Base-by-base conservation (phyloP, 768 basidiomycete genomes). In the Leccinum rimulosum region DNA sequence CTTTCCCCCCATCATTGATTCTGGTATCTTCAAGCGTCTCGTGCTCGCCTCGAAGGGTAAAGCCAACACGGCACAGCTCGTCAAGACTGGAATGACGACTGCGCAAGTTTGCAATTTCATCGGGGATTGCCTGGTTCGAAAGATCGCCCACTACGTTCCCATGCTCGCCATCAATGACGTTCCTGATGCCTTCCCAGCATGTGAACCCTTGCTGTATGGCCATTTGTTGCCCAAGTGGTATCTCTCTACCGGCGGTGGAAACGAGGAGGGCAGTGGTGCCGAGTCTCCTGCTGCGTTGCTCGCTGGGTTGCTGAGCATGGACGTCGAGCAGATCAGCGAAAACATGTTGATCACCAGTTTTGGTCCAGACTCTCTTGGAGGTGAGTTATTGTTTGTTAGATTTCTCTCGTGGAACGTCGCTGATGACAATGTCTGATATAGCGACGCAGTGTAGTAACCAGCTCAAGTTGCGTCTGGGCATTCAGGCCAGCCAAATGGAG, bases 1-100 rank as follows among this genome's bases (percentile, higher is more conserved):
- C 30, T 68, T 73, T 56, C 74, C 74, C 2, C 72, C 73, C 6
- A 73, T 75, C 56, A 70, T 65, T 6, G 74, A 75, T 45, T 73
- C 71, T 3, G 70, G 70, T n/a, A 68, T 72, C 60, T 72, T 72
- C 64, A 72, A 72, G 50, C 71, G 70, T 40, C 71, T 72, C 45
- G 71, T 72, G 5, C 65, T 65, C 5, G 49, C 67, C 17, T 66
- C 67, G 1, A 68, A 56, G 40, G 71, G 71, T 2, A 66, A 66
- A 51, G 70, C 69, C 3, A 72, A 72, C 55, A 72, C 69, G 1
- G 56, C 67, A 0, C 68, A 70, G 47, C 69, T 72, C 28, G 64
- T 60, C 8, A 72, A 70, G 67, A 72, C 67, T 4, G 71, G 70
- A 7, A 72, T 72, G 70, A 70, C 71, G 43, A 73, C 70, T 0